A percentile compares a stretch with the other conserved stretches of the same genome.
Evolutionary conservation across 768 basidiomycete genomes (phyloP).

Genomic region (Scleroderma citrinum): DNA sequence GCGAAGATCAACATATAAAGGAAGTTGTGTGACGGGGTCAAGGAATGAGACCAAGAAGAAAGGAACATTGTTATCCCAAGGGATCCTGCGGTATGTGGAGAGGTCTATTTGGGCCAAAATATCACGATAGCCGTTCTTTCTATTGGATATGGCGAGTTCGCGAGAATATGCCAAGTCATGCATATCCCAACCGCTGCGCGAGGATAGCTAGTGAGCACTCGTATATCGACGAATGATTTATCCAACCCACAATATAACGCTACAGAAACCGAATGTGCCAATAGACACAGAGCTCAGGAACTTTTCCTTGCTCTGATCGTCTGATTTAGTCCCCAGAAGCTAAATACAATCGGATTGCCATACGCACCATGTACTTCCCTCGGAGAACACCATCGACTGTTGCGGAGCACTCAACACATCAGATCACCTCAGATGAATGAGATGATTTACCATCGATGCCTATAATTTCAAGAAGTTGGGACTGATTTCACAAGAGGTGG

Average conservation of each 20-base stretch:
- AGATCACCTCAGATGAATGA: slow-evolving; percentile 1
- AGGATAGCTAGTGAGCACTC: slow-evolving; percentile 1
- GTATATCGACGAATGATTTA: not conserved
- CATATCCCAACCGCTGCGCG: slow-evolving; percentile 79
- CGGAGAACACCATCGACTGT: slow-evolving; percentile 89
- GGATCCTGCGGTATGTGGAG: slow-evolving; percentile 79
- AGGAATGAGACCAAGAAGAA: slow-evolving; percentile 91
- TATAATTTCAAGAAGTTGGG: slow-evolving; percentile 15
- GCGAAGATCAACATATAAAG: slow-evolving; percentile 80
- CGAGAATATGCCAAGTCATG: slow-evolving; percentile 81
- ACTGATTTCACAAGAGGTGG: slow-evolving; percentile 1
- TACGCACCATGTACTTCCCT: slow-evolving; percentile 85
- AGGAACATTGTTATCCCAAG: slow-evolving; percentile 87
- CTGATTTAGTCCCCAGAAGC: slow-evolving; percentile 6
- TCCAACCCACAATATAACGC: slow-evolving; percentile 76
- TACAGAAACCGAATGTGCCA: slow-evolving; percentile 85
- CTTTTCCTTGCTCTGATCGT: slow-evolving; percentile 76
- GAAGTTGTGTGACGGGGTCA: slow-evolving; percentile 77
- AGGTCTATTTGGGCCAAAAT: slow-evolving; percentile 83
- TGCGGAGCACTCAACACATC: slow-evolving; percentile 5
- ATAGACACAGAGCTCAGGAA: slow-evolving; percentile 77
- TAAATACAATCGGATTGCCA: not conserved
- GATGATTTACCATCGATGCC: slow-evolving; percentile 61
- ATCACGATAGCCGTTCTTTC: slow-evolving; percentile 88
- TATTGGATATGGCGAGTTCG: slow-evolving; percentile 89